Evolutionary conservation across 257 asterid species (phyloP), one percentile per base, ranked within the genome.

Genomic region (Solanum commersonii): DNA sequence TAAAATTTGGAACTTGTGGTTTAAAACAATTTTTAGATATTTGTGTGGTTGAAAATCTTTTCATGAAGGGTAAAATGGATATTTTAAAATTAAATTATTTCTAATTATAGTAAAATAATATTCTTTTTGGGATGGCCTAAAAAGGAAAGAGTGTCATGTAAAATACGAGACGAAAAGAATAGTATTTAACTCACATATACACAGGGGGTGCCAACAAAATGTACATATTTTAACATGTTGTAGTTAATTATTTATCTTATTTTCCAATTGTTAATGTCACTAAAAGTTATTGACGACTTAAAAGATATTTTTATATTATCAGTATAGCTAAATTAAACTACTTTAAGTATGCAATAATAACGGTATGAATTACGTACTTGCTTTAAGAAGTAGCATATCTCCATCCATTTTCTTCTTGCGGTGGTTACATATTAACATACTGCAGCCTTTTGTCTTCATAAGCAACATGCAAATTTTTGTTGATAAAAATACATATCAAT

Each of bases 141-240:
- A 49, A 49, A 49, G 0, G 0, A 52, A 52, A 52, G 0, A 6
- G 9, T 16, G 4, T 52, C 0, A 52, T 0, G 0, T 49, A 49
- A 49, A 49, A 5, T 49, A 49, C 0, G 22, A 15, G 1, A 14
- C 4, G 23, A 0, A 6, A 49, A 15, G 8, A 49, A 0, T 6
- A 52, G 23, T 52, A 52, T 52, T 52, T 18, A 52, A 1, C 63
- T 52, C n/a, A 52, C 23, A 6, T 52, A 52, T 1, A 52, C n/a
- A 52, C 0, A 2, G 63, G 23, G n/a, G 6, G n/a, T 52, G 4
- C n/a, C 63, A 52, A 18, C 63, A 52, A 52, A 52, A 52, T 10
- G 15, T 63, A 63, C 3, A 2, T 16, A 15, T 15, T 68, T 70
- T 70, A 31, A 29, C 23, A 29, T 13, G 18, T 6, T 29, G 22